Evolutionary conservation across 306 rosid genomes (phyloP).

Genomic region (Acacia melanoxylon): DNA sequence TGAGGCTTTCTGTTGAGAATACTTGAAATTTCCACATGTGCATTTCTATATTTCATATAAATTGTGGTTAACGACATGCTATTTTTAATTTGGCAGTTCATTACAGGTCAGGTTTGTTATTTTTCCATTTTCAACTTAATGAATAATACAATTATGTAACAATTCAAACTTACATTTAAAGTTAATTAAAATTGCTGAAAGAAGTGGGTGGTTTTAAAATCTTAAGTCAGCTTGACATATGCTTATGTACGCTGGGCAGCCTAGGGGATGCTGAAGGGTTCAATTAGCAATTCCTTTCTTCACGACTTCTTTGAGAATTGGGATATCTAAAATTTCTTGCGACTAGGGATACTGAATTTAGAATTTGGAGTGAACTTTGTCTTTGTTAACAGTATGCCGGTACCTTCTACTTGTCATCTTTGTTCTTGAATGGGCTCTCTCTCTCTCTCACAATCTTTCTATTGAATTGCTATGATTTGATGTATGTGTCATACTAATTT

Average conservation of each 20-base stretch:
- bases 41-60: background rate
- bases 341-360: background rate
- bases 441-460: background rate
- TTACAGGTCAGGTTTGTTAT: background rate
- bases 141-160: conserved; percentile 1
- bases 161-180: background rate
- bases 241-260: background rate
- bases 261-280: background rate
- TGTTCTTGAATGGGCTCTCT: conserved; percentile 11
- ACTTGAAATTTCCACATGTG: background rate
- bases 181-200: conserved; percentile 16
- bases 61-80: background rate
- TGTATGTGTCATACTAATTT: conserved; percentile 1
- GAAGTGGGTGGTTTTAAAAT: conserved; percentile 17
- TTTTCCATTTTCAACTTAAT: background rate
- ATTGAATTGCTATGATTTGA: background rate
- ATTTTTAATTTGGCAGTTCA: background rate
- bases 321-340: conserved; percentile 11
- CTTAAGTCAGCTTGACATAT: background rate
- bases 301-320: background rate
- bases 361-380: background rate
- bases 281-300: background rate
- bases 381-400: background rate
- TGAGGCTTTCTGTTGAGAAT: background rate
- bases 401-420: background rate